These are phyloP conservation scores for Colletotrichum sp. DNA, from an alignment of 2,329 filamentous ascomycete species.

Conservation along the genomic window DNA sequence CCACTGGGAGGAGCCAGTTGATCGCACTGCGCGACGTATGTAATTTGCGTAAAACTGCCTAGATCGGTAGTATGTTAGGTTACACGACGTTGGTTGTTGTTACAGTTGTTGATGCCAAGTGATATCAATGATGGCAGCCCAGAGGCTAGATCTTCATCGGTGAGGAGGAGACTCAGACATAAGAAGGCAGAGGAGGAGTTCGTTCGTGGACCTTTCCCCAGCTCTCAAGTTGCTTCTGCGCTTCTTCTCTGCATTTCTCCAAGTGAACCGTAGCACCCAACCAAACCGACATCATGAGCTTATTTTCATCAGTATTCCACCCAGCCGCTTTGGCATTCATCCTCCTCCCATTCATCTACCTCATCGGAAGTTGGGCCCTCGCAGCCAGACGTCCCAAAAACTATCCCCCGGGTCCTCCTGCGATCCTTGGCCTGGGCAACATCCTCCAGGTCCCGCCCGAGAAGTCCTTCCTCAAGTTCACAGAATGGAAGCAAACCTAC, in stretches of 20 bases:
- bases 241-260: neutral
- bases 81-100: neutral
- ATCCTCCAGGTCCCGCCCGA: constrained; percentile 28
- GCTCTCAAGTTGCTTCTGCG: neutral
- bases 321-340: neutral
- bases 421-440: constrained; percentile 28
- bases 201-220: neutral
- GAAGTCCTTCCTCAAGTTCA: constrained; percentile 29
- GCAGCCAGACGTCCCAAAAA: neutral
- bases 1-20: neutral
- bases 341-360: neutral
- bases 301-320: neutral
- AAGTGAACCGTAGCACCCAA: neutral
- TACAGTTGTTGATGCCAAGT: neutral
- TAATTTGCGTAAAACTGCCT: neutral
- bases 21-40: neutral
- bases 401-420: constrained; percentile 28
- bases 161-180: neutral
- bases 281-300: neutral
- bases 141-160: neutral
- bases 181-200: neutral
- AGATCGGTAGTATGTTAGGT: neutral
- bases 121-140: neutral
- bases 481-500: constrained; percentile 37
- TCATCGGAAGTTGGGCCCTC: neutral